Conservation (phyloP, 495 filamentous ascomycete genomes). For the Lepraria neglecta region DNA sequence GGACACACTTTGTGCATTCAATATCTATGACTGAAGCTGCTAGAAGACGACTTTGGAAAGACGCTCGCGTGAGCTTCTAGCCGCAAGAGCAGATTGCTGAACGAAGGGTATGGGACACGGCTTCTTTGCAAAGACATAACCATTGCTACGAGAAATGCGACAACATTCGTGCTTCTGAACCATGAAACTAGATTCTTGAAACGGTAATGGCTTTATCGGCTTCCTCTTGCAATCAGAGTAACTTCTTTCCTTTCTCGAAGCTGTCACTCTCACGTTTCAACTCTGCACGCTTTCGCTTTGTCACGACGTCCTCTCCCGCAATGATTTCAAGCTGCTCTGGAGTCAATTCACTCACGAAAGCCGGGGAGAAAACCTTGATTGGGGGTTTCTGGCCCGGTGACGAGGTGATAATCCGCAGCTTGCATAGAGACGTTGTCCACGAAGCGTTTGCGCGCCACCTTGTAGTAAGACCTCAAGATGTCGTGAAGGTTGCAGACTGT, state of each 20-base stretch:
- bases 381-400: constrained; percentile 35
- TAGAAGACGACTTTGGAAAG: no score
- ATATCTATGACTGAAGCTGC: no score
- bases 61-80: no score
- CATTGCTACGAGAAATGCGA: no score
- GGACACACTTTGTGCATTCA: no score
- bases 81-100: no score
- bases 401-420: constrained; percentile 34
- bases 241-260: constrained; percentile 37
- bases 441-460: constrained; percentile 50
- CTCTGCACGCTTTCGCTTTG: constrained; percentile 31
- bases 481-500: constrained; percentile 50
- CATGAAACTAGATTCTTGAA: background rate
- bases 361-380: constrained; percentile 34
- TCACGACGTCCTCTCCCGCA: constrained; percentile 40
- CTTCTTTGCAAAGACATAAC: no score
- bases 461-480: constrained; percentile 54
- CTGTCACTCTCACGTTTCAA: constrained; percentile 38
- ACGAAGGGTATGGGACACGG: no score
- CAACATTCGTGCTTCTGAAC: no score
- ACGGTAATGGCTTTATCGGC: background rate
- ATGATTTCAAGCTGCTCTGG: constrained; percentile 39
- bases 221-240: constrained; percentile 10
- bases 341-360: constrained; percentile 35
- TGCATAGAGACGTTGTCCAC: constrained; percentile 50